These are phyloP conservation scores for Penicillium arizonense DNA, from an alignment of 495 filamentous ascomycete species.

Conservation along the genomic window DNA sequence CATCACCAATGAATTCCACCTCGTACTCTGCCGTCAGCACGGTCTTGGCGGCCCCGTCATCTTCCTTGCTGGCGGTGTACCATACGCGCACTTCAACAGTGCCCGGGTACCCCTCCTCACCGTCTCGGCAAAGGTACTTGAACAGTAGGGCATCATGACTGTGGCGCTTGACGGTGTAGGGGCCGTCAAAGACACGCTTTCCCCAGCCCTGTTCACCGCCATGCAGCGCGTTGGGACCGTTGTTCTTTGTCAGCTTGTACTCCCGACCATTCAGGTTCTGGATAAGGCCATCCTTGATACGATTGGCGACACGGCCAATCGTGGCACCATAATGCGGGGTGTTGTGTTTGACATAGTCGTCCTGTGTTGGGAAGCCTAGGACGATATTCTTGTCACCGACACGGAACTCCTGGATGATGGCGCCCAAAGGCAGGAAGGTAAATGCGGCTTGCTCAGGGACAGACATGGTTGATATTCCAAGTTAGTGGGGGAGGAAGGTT, in stretches of 20 bases:
- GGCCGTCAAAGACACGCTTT: slow-evolving; percentile 77
- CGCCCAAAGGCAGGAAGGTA: slow-evolving; percentile 80
- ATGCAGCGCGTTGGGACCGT: slow-evolving; percentile 77
- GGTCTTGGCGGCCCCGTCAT: slow-evolving; percentile 40
- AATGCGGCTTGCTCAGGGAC: slow-evolving; percentile 33
- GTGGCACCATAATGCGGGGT: slow-evolving; percentile 84
- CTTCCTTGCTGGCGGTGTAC: slow-evolving; percentile 73
- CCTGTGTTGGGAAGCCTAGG: slow-evolving; percentile 71
- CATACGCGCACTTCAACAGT: slow-evolving; percentile 74
- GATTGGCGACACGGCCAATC: slow-evolving; percentile 90
- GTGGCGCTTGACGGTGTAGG: slow-evolving; percentile 58
- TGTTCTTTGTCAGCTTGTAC: slow-evolving; percentile 70
- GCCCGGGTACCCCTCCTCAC: slow-evolving; percentile 85
- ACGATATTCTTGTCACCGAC: slow-evolving; percentile 82
- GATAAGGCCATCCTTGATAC: slow-evolving; percentile 71
- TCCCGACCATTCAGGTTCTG: slow-evolving; percentile 66
- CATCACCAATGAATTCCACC: slow-evolving; percentile 72
- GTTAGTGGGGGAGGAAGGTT: not conserved
- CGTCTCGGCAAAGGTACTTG: slow-evolving; percentile 67
- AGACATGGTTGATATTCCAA: slow-evolving; percentile 13
- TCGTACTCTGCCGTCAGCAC: slow-evolving; percentile 86
- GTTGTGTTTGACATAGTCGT: slow-evolving; percentile 72
- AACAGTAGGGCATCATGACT: slow-evolving; percentile 78
- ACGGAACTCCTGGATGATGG: slow-evolving; percentile 81
- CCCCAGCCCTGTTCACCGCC: slow-evolving; percentile 84